A percentile compares a stretch with the other conserved stretches of the same genome.
phyloP scores from a whole-genome alignment of 352 stramenopile genomes.

The Phytopythium delawarense region DNA sequence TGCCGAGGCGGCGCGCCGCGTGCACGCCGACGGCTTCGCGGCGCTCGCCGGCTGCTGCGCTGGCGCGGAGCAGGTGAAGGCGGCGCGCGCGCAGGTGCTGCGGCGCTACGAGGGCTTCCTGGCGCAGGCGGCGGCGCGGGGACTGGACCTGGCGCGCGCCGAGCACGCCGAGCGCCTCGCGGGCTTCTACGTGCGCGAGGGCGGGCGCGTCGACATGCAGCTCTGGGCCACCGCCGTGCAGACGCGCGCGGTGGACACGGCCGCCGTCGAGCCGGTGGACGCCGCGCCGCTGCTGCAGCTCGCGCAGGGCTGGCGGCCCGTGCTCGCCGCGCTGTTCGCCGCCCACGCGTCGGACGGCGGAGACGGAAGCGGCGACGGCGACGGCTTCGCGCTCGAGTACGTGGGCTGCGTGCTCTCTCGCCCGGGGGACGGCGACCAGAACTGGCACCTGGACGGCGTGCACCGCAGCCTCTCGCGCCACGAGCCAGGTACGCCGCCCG shows the following conservation, averaged over 20 bases:
- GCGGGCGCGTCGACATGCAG: constrained; percentile 71
- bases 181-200: constrained; percentile 70
- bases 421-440: constrained; percentile 58
- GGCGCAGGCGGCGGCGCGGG: constrained; percentile 15
- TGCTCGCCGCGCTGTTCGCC: constrained; percentile 17
- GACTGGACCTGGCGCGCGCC: constrained; percentile 25
- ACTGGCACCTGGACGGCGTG: constrained; percentile 80
- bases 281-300: constrained; percentile 25
- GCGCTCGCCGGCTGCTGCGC: constrained; percentile 22
- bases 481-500: constrained; percentile 25
- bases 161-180: constrained; percentile 49
- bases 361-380: not conserved
- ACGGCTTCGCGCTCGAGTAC: constrained; percentile 51
- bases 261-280: constrained; percentile 15
- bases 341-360: constrained; percentile 7
- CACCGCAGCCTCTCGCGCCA: constrained; percentile 47
- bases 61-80: constrained; percentile 13
- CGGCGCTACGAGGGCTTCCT: constrained; percentile 35
- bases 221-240: constrained; percentile 24
- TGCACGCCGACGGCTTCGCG: constrained; percentile 52
- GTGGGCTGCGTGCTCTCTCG: constrained; percentile 64
- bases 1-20: constrained; percentile 11
- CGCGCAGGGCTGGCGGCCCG: constrained; percentile 24
- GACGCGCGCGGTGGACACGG: constrained; percentile 7
- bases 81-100: constrained; percentile 25